Evolutionary conservation across 2,329 filamentous ascomycete species (phyloP).

Genomic region (Orbilia javanica): DNA sequence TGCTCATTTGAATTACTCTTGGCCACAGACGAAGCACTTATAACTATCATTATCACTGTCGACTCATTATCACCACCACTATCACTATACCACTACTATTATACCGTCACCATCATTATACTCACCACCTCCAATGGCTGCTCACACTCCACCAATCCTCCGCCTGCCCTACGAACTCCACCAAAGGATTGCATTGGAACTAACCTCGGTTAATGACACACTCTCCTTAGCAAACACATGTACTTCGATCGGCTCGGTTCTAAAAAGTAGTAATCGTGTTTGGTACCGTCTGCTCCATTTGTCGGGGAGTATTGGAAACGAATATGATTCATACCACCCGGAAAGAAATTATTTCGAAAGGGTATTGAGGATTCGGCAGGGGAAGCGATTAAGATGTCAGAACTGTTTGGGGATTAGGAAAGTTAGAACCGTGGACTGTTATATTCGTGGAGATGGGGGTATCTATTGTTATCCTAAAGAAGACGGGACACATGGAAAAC

Average conservation of each 20-base stretch:
- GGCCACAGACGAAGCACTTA: no score
- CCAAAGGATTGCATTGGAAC: conserved; percentile 25
- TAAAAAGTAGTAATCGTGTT: conserved; percentile 15
- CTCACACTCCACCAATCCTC: neutral
- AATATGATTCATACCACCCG: conserved; percentile 24
- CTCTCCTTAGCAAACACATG: conserved; percentile 6
- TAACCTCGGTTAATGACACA: conserved; percentile 1
- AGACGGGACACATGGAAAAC: no score
- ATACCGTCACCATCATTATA: neutral
- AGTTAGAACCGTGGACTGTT: conserved; percentile 31
- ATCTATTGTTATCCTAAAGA: neutral
- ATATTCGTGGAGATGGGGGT: neutral
- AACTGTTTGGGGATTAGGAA: conserved; percentile 1
- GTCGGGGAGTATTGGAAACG: conserved; percentile 20
- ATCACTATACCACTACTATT: no score
- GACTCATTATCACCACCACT: no score
- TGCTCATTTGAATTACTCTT: no score
- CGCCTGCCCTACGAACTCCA: conserved; percentile 42
- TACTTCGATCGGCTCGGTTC: neutral
- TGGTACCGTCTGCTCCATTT: conserved; percentile 29
- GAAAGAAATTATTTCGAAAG: conserved; percentile 11
- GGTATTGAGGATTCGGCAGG: conserved; percentile 6
- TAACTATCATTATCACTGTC: no score
- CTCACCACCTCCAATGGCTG: neutral
- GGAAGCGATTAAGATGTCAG: conserved; percentile 42